A percentile compares a stretch with the other conserved stretches of the same genome.
These are phyloP conservation scores for Yarrowia sp. DNA, from an alignment of 805 yeast species.

Conservation along the genomic window DNA sequence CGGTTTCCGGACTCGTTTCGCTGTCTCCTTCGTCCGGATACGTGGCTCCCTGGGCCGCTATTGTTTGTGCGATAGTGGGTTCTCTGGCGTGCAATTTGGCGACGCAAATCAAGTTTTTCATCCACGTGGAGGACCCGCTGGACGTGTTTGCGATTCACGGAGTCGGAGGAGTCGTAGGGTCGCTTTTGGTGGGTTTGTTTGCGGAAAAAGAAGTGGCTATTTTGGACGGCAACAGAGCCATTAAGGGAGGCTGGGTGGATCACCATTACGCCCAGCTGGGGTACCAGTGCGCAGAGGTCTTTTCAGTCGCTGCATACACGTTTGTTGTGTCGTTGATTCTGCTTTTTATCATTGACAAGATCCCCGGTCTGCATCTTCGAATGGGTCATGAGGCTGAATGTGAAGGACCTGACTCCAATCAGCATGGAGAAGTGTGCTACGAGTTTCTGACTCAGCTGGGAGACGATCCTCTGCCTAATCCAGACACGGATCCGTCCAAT, in stretches of 20 bases:
- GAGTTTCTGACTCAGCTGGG: neutral
- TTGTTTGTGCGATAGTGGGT: constrained; percentile 68
- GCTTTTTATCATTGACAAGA: constrained; percentile 60
- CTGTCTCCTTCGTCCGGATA: constrained; percentile 97
- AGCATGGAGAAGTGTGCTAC: constrained; percentile 66
- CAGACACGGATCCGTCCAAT: neutral
- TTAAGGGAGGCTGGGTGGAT: constrained; percentile 78
- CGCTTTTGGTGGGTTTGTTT: constrained; percentile 81
- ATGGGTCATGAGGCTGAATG: constrained; percentile 82
- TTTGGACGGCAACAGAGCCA: neutral
- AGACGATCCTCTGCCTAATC: neutral
- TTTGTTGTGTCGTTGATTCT: constrained; percentile 68
- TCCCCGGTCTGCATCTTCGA: constrained; percentile 80
- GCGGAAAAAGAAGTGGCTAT: constrained; percentile 42
- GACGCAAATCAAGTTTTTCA: constrained; percentile 67
- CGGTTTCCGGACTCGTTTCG: constrained; percentile 89
- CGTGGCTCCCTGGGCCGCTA: constrained; percentile 80
- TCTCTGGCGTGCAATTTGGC: constrained; percentile 80
- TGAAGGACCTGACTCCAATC: constrained; percentile 81
- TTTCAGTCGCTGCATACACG: constrained; percentile 71
- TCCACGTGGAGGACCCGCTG: constrained; percentile 88
- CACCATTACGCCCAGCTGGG: constrained; percentile 81
- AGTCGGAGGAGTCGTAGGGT: constrained; percentile 82
- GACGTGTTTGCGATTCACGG: constrained; percentile 93
- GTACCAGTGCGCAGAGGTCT: constrained; percentile 78